Conservation (phyloP, 805 yeast species). For the Candida berthetii region DNA sequence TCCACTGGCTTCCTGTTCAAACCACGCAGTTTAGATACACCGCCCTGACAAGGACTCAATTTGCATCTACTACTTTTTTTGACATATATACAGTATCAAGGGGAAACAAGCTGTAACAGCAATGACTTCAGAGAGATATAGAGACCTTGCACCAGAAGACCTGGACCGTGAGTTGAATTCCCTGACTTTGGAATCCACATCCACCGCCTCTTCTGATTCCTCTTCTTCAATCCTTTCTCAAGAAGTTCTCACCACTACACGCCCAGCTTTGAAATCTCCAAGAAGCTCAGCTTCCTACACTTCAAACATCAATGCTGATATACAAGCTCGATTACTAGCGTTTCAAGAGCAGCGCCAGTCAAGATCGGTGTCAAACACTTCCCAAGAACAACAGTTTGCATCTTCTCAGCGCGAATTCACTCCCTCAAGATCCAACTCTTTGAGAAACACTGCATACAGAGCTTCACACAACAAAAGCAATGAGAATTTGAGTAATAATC, state of each 20-base stretch:
- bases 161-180: not conserved
- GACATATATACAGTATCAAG: too few species aligned
- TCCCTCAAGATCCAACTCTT: not conserved
- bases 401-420: not conserved
- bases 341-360: conserved; percentile 76
- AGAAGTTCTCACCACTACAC: not conserved
- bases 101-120: too few species aligned
- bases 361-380: conserved; percentile 9
- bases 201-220: too few species aligned
- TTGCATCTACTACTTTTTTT: too few species aligned
- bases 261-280: conserved; percentile 11
- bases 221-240: too few species aligned
- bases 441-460: not conserved
- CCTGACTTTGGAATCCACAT: not conserved
- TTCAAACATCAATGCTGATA: conserved; percentile 55
- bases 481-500: not conserved
- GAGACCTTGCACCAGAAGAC: not conserved
- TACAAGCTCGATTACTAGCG: conserved; percentile 83
- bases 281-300: conserved; percentile 20
- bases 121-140: not conserved
- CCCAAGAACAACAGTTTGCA: too few species aligned
- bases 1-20: too few species aligned
- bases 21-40: too few species aligned
- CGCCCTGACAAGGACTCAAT: too few species aligned
- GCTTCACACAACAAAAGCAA: not conserved